phyloP scores from a whole-genome alignment of 495 filamentous ascomycete genomes.

The Xylaria flabelliformis region DNA sequence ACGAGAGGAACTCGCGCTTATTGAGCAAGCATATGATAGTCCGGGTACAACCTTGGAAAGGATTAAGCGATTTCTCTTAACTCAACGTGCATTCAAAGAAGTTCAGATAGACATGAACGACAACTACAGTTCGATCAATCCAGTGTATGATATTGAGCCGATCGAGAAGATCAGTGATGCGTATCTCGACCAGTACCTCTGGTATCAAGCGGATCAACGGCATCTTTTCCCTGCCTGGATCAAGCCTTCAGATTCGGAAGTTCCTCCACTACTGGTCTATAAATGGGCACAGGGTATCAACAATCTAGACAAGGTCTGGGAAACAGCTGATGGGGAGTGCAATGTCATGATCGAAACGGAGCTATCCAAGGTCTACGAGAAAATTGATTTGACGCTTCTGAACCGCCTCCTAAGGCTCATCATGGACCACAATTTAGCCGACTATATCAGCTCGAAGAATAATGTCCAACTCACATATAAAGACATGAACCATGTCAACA shows the following conservation, averaged over 20 bases:
- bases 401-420: conserved; percentile 93
- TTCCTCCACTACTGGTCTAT: conserved; percentile 94
- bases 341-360: conserved; percentile 99
- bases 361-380: conserved; percentile 98
- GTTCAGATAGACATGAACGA: conserved; percentile 99
- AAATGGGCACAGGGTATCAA: conserved; percentile 99
- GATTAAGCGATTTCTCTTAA: conserved; percentile 97
- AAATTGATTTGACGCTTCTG: conserved; percentile 95
- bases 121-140: conserved; percentile 98
- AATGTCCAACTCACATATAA: conserved; percentile 99
- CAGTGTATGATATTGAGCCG: conserved; percentile 98
- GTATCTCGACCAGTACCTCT: conserved; percentile 97
- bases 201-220: conserved; percentile 98
- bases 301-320: conserved; percentile 98
- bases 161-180: conserved; percentile 99
- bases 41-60: conserved; percentile 94
- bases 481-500: conserved; percentile 99
- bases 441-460: conserved; percentile 99
- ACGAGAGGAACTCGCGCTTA: conserved; percentile 94
- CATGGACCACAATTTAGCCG: conserved; percentile 99
- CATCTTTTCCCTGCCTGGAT: conserved; percentile 99
- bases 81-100: conserved; percentile 98
- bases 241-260: conserved; percentile 98
- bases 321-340: conserved; percentile 92
- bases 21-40: conserved; percentile 98